Evolutionary conservation across 768 basidiomycete species (phyloP).

Genomic region (Chiua virens): DNA sequence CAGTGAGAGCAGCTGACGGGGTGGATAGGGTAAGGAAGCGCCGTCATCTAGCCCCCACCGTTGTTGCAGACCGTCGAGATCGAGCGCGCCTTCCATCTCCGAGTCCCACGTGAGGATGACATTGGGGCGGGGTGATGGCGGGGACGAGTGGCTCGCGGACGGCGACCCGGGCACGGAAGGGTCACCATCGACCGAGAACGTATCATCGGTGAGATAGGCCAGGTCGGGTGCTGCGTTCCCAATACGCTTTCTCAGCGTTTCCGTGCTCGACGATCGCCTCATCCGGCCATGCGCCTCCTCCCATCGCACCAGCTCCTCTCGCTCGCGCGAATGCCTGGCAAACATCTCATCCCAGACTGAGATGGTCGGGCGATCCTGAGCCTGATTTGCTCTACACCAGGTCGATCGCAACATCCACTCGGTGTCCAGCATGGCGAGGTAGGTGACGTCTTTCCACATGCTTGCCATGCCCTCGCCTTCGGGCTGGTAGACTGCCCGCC

Average conservation of each 20-base stretch:
- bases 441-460: slow-evolving; percentile 60
- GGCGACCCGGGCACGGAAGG: slow-evolving; percentile 16
- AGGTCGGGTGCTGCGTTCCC: slow-evolving; percentile 4
- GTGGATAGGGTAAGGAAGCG: not conserved
- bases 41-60: not conserved
- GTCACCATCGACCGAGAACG: slow-evolving; percentile 13
- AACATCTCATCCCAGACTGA: slow-evolving; percentile 66
- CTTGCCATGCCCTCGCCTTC: slow-evolving; percentile 34
- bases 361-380: slow-evolving; percentile 27
- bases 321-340: slow-evolving; percentile 54
- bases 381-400: slow-evolving; percentile 9
- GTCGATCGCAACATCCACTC: slow-evolving; percentile 49
- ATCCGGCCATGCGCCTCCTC: slow-evolving; percentile 37
- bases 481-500: slow-evolving; percentile 51
- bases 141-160: slow-evolving; percentile 14
- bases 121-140: slow-evolving; percentile 22
- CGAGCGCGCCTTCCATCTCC: slow-evolving; percentile 6
- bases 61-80: not conserved
- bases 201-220: slow-evolving; percentile 17
- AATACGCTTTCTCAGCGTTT: slow-evolving; percentile 37
- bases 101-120: slow-evolving; percentile 11
- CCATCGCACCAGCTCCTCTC: slow-evolving; percentile 54
- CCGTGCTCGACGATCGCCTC: slow-evolving; percentile 40
- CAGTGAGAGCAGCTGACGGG: slow-evolving; percentile 11
- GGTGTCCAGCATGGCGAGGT: slow-evolving; percentile 59